Percentiles rank a stretch among this genome's conserved stretches.
phyloP scores from a whole-genome alignment of 139 green algal genomes.

The Closterium sp. region DNA sequence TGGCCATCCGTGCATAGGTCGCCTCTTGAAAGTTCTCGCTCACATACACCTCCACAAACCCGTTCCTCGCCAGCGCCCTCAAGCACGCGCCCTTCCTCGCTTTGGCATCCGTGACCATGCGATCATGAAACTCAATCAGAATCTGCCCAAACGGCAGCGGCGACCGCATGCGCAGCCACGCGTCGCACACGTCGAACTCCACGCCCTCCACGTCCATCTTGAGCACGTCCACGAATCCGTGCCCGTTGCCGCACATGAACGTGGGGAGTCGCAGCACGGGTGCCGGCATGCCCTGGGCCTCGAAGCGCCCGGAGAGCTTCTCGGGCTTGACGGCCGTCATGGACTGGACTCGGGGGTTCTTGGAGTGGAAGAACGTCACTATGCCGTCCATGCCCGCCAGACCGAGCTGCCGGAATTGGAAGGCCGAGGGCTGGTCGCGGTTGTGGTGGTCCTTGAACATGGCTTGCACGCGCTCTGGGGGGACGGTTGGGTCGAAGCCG shows the following conservation, averaged over 20 bases:
- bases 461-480: not conserved
- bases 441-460: slow-evolving; percentile 10
- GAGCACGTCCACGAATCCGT: slow-evolving; percentile 13
- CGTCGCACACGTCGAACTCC: slow-evolving; percentile 18
- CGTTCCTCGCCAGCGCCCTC: not conserved
- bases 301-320: not conserved
- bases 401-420: slow-evolving; percentile 20
- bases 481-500: slow-evolving; percentile 15
- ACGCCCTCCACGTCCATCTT: slow-evolving; percentile 34
- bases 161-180: not conserved
- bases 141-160: not conserved
- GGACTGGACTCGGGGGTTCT: slow-evolving; percentile 26
- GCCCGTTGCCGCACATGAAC: slow-evolving; percentile 8
- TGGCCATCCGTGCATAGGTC: slow-evolving; percentile 13
- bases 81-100: not conserved
- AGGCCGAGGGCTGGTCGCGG: not conserved
- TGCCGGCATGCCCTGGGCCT: not conserved
- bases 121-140: slow-evolving; percentile 28
- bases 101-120: slow-evolving; percentile 5
- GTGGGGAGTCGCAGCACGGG: slow-evolving; percentile 22
- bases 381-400: slow-evolving; percentile 13
- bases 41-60: slow-evolving; percentile 1
- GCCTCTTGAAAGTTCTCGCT: slow-evolving; percentile 15
- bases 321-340: slow-evolving; percentile 3
- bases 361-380: slow-evolving; percentile 16